Base-by-base conservation (phyloP, 768 basidiomycete species). In the Mycena kentingensis region DNA sequence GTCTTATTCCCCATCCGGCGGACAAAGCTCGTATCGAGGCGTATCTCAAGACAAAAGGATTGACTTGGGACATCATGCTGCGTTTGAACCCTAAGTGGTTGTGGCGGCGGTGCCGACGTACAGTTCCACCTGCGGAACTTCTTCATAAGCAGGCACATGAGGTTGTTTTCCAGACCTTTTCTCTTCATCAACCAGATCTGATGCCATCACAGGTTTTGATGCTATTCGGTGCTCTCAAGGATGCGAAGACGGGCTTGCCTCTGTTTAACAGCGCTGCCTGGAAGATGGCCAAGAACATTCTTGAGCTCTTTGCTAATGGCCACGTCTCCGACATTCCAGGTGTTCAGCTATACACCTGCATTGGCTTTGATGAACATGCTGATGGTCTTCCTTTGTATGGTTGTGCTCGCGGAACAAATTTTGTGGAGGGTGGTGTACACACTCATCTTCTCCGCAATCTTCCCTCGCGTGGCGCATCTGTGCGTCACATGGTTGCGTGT, bases 181-280 rank as follows among this genome's bases (percentile, higher is more conserved):
- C n/a, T n/a, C n/a, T n/a, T n/a, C n/a, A n/a, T n/a, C n/a, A n/a
- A n/a, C n/a, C n/a, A n/a, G n/a, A n/a, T n/a, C n/a, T n/a, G n/a
- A n/a, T n/a, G n/a, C n/a, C n/a, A n/a, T n/a, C n/a, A n/a, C 28
- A 41, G 27, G 38, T 53, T 0, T 53, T 26, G 16, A 7, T 25
- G 31, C 8, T 28, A 27, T 53, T 41, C 32, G 52, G 52, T 5
- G 36, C 52, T 2, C 36, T 24, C 7, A 53, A 47, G n/a, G 45
- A 48, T 48, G n/a, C 52, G 24, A 53, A 53, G 39, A 53, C 37
- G 21, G 46, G 46, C 22, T 29, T 53, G 2, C 52, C 52, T 19
- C 29, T 53, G 2, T 53, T 53, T 16, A 53, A 41, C 42, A 13
- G 45, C 13, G 26, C 44, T 25, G 37, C 46, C 5, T 53, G 52